phyloP scores from a whole-genome alignment of 1,284 basidiomycete genomes.

The Pholiota adiposa region DNA sequence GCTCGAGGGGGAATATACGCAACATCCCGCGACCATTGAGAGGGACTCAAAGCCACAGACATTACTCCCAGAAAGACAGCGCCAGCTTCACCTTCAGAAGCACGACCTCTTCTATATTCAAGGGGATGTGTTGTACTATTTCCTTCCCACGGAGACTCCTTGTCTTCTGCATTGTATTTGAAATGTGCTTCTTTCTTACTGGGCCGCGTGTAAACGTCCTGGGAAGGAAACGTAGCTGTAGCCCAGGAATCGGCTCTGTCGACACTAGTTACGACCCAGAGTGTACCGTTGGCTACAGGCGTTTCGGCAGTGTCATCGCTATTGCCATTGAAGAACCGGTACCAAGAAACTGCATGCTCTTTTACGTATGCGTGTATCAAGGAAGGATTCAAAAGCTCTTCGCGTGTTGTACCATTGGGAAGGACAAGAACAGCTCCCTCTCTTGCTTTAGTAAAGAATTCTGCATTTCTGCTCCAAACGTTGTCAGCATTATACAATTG shows the following conservation, averaged over 20 bases:
- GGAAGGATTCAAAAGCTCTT: slow-evolving; percentile 9
- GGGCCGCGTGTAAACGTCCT: background rate
- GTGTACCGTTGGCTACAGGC: background rate
- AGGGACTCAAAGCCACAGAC: background rate
- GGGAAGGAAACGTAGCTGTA: background rate
- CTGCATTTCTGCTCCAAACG: too few species aligned
- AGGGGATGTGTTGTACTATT: background rate
- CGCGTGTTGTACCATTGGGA: slow-evolving; percentile 10
- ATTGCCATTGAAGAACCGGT: slow-evolving; percentile 1
- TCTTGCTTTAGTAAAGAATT: slow-evolving; percentile 1
- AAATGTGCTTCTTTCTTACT: background rate
- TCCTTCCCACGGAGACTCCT: background rate
- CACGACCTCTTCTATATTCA: background rate
- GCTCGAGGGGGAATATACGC: background rate
- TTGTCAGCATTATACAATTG: background rate
- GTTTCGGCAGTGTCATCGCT: background rate
- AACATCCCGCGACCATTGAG: background rate
- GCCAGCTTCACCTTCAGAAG: background rate
- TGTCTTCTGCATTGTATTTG: background rate
- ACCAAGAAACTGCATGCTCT: slow-evolving; percentile 3
- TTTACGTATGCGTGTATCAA: slow-evolving; percentile 8
- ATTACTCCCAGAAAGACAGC: background rate
- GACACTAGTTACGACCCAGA: background rate
- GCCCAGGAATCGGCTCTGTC: background rate
- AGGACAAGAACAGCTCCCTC: slow-evolving; percentile 15